Evolutionary conservation across 805 yeast genomes (phyloP).

Genomic region (Candida morakotiae): DNA sequence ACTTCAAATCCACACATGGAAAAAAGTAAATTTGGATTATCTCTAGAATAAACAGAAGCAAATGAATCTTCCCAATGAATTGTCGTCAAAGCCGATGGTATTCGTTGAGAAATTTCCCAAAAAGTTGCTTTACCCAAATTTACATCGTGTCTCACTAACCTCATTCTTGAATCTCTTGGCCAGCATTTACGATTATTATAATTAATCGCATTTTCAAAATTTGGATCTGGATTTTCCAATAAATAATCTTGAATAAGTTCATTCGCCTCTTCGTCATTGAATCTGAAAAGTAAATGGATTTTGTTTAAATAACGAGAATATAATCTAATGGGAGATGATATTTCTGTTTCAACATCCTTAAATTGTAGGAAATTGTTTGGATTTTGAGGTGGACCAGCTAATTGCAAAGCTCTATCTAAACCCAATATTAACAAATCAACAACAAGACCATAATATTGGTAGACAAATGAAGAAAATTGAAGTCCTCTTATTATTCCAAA

Average conservation of each 20-base stretch:
- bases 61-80: slow-evolving; percentile 76
- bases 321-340: slow-evolving; percentile 68
- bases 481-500: slow-evolving; percentile 85
- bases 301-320: slow-evolving; percentile 83
- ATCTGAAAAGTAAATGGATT: slow-evolving; percentile 74
- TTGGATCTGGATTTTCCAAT: slow-evolving; percentile 88
- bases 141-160: slow-evolving; percentile 85
- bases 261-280: slow-evolving; percentile 66
- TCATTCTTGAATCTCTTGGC: slow-evolving; percentile 93
- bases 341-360: slow-evolving; percentile 53
- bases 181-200: slow-evolving; percentile 89
- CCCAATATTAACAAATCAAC: slow-evolving; percentile 82
- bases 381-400: slow-evolving; percentile 71
- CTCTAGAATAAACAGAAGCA: slow-evolving; percentile 85
- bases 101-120: slow-evolving; percentile 81
- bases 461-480: slow-evolving; percentile 84
- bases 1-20: slow-evolving; percentile 96
- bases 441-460: slow-evolving; percentile 85
- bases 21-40: slow-evolving; percentile 83
- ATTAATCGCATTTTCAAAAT: slow-evolving; percentile 79
- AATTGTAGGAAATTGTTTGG: slow-evolving; percentile 83
- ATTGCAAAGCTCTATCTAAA: slow-evolving; percentile 75
- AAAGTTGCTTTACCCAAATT: slow-evolving; percentile 87
- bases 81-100: slow-evolving; percentile 71
- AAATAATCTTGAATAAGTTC: slow-evolving; percentile 73